phyloP scores from a whole-genome alignment of 169 alveolate species.

The Fabrea salina region DNA sequence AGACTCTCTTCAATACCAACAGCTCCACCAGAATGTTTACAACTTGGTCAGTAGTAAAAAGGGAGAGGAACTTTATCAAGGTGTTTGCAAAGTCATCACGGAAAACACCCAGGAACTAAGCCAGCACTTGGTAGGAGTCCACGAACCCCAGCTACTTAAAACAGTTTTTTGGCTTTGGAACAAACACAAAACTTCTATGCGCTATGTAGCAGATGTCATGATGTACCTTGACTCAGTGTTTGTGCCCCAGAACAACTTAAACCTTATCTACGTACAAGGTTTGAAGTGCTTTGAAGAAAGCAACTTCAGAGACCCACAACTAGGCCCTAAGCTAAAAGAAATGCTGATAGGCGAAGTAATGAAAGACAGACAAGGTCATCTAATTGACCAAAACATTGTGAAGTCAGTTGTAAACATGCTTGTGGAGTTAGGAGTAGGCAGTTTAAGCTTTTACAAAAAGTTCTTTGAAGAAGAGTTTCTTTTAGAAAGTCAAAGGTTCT shows the following conservation, averaged over 20 bases:
- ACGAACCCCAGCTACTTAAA: neutral
- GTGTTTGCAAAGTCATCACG: neutral
- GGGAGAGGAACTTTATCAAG: neutral
- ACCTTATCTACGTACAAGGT: neutral
- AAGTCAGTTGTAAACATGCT: conserved; percentile 32
- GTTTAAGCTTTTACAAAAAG: conserved; percentile 32
- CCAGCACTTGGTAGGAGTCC: neutral
- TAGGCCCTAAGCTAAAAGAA: neutral
- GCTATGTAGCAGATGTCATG: neutral
- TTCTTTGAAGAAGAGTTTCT: conserved; percentile 47
- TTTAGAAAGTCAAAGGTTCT: conserved; percentile 33
- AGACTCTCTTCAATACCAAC: too few relatives aligned
- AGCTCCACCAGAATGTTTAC: neutral
- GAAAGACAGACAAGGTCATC: conserved; percentile 47
- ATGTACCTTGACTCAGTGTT: neutral
- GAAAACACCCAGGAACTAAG: neutral
- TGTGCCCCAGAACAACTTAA: neutral
- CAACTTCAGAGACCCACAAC: neutral
- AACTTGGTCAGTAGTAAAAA: neutral
- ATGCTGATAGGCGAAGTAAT: too few relatives aligned
- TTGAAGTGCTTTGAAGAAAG: neutral
- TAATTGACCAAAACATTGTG: conserved; percentile 32
- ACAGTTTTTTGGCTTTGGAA: neutral
- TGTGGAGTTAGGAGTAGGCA: conserved; percentile 40
- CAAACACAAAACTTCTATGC: neutral